Conservation (phyloP, 441 rosid species). For the Rhodomyrtus psidioides region DNA sequence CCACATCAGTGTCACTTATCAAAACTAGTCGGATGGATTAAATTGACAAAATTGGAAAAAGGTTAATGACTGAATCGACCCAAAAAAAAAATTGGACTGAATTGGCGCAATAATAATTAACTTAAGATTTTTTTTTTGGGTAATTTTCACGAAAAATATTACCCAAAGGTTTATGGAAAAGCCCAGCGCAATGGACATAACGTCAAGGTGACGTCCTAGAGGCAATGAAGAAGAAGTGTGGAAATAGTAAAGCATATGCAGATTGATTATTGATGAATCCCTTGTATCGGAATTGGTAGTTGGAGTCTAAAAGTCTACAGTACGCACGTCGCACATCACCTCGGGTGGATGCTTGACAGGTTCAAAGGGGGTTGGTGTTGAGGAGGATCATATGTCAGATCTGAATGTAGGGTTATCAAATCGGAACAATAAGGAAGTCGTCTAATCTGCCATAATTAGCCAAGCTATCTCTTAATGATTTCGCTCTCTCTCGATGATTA, state of each 20-base stretch:
- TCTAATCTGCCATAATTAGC: slow-evolving; percentile 11
- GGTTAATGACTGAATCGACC: no score
- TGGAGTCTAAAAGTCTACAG: not conserved
- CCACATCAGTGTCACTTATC: no score
- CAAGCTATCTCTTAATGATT: slow-evolving; percentile 20
- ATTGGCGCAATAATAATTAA: no score
- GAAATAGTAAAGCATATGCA: not conserved
- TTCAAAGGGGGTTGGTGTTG: not conserved
- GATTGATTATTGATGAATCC: not conserved
- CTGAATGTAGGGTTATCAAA: not conserved
- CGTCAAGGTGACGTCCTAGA: not conserved
- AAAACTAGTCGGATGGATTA: no score
- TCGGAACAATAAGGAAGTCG: not conserved
- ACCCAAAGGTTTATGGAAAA: no score
- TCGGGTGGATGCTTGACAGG: not conserved
- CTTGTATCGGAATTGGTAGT: not conserved
- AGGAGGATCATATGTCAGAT: not conserved
- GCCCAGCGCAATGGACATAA: not conserved
- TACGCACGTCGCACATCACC: not conserved
- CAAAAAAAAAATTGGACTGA: no score
- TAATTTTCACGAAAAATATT: no score
- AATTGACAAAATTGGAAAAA: no score
- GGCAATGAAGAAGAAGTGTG: not conserved
- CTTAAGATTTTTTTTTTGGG: no score
- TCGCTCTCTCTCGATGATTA: not conserved